Base-by-base conservation (phyloP, 2,329 filamentous ascomycete genomes). In the Clonostachys chloroleuca region DNA sequence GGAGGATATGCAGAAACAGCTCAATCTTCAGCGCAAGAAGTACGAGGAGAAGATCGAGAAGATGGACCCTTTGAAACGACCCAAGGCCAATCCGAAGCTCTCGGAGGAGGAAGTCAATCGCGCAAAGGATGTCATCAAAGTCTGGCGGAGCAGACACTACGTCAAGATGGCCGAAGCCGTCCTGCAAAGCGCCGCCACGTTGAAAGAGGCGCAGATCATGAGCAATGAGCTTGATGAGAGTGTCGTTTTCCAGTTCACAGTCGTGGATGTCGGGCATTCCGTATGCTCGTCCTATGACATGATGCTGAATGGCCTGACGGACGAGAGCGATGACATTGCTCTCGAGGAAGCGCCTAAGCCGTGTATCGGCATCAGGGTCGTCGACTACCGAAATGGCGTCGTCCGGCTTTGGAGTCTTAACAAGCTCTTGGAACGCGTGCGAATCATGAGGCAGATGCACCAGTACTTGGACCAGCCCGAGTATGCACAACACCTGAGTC, bases 201-300 rank as follows among this genome's bases (percentile, higher is more conserved):
- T 99, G 49, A 99, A 99, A 64, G 94, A 99, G 67, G 94, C 94
- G 2, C 94, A 99, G 61, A 86, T 99, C 51, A 94, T 99, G 89
- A 95, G 92, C 70, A 92, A 96, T 57, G 89, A 95, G 58, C 87
- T 99, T 72, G 89, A 94, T 56, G 94, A 96, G 64, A 84, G 84
- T 54, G 88, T 96, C 9, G 86, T 92, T 17, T 97, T 99, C 63
- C 94, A 99, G 64, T 99, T 97, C 62, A 87, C 89, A 12, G 84
- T 96, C 47, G 83, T 97, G 34, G 92, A 96, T 58, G 74, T 87
- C 52, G 94, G 94, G 2, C 92, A 99, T 59, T 84, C 84, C 18
- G 79, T 95, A 54, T 92, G 87, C 56, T 99, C 94, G 4, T 95
- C 92, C 1, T 99, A 99, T 67, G 94, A 99, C 65, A 86, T 99